Percentiles rank a stretch among this genome's conserved stretches.
Evolutionary conservation across 768 basidiomycete species (phyloP).

Genomic region (Sarcodon aspratus): DNA sequence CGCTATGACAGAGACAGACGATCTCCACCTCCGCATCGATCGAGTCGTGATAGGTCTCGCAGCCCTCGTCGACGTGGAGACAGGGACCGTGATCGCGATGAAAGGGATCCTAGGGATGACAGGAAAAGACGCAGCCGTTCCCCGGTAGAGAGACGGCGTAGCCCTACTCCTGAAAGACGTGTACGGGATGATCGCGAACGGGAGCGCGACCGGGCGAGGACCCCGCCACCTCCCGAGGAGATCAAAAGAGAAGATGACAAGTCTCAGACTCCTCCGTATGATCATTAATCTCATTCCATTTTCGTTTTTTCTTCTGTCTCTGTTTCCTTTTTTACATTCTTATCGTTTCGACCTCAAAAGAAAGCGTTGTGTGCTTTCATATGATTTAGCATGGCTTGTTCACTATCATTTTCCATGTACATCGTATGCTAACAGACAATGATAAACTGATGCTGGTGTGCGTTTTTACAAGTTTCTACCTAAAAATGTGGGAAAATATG

Average conservation of each 20-base stretch:
- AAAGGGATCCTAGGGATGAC: slow-evolving; percentile 14
- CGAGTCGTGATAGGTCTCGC: slow-evolving; percentile 34
- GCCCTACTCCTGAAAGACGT: slow-evolving; percentile 30
- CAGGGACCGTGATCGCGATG: slow-evolving; percentile 18
- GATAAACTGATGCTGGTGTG: too few species aligned
- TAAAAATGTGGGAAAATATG: too few species aligned
- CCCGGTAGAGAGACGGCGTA: slow-evolving; percentile 30
- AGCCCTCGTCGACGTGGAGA: slow-evolving; percentile 36
- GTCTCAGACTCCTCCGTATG: slow-evolving; percentile 51
- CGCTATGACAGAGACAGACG: slow-evolving; percentile 54
- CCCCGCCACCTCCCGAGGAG: slow-evolving; percentile 37
- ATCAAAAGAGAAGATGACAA: slow-evolving; percentile 36
- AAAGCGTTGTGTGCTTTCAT: too few species aligned
- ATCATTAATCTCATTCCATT: slow-evolving; percentile 23
- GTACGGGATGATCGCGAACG: slow-evolving; percentile 7
- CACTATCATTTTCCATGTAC: too few species aligned
- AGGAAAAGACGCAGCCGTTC: slow-evolving; percentile 40
- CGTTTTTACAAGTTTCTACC: too few species aligned
- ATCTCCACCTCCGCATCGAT: slow-evolving; percentile 23
- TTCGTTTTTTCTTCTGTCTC: neutral
- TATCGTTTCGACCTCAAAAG: neutral
- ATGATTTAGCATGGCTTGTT: too few species aligned
- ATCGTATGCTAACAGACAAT: too few species aligned
- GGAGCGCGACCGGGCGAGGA: slow-evolving; percentile 36
- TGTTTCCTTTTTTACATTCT: neutral